These are phyloP conservation scores for Symbiodinium pilosum DNA, from an alignment of 73 alveolate genomes.

Conservation along the genomic window DNA sequence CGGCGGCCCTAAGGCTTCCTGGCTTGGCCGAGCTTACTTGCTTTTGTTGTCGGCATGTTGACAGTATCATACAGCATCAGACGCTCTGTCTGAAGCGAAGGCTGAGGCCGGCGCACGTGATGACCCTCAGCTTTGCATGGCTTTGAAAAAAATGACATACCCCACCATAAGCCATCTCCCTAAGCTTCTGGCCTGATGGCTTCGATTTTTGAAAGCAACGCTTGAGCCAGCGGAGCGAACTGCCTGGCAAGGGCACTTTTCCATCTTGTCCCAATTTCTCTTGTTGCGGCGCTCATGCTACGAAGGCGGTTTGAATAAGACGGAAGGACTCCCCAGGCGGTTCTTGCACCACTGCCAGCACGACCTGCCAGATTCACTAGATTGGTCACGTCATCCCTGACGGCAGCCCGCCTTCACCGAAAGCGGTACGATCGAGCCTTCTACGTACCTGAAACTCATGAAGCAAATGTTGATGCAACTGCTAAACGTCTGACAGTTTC, in stretches of 20 bases:
- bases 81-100: too few species aligned
- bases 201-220: slow-evolving; percentile 50
- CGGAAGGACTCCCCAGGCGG: slow-evolving; percentile 31
- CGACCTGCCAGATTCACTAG: neutral
- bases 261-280: too few species aligned
- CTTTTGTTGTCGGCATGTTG: too few species aligned
- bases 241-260: slow-evolving; percentile 43
- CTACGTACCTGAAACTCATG: slow-evolving; percentile 45
- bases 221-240: slow-evolving; percentile 8
- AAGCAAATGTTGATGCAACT: neutral
- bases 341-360: slow-evolving; percentile 52
- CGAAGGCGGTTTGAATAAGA: too few species aligned
- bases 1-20: too few species aligned
- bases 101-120: slow-evolving; percentile 27
- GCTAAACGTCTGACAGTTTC: neutral
- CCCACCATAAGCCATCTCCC: too few species aligned
- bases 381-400: neutral
- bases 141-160: neutral
- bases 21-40: too few species aligned
- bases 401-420: slow-evolving; percentile 51
- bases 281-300: too few species aligned
- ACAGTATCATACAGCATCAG: too few species aligned
- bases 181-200: slow-evolving; percentile 34
- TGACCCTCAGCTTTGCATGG: slow-evolving; percentile 44
- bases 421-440: slow-evolving; percentile 63